A percentile compares a stretch with the other conserved stretches of the same genome.
phyloP scores from a whole-genome alignment of 345 rosid species.

The Salix udensis region DNA sequence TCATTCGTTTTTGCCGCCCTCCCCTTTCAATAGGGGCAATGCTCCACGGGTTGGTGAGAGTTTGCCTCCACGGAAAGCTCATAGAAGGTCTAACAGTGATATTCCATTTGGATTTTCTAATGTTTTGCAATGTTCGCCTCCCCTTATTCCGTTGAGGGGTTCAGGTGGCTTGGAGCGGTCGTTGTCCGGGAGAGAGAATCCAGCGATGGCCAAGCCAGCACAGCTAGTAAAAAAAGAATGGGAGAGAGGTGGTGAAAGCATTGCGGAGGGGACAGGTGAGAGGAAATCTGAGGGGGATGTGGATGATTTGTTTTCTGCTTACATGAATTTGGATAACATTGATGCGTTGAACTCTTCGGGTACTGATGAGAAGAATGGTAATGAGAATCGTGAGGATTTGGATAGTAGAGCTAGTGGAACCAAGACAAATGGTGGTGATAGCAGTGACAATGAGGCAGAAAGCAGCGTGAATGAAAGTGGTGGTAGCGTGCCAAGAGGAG shows the following conservation, averaged over 20 bases:
- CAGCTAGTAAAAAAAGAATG: conserved; percentile 54
- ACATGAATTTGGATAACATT: conserved; percentile 88
- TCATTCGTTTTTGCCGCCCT: conserved; percentile 58
- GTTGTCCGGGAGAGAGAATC: conserved; percentile 42
- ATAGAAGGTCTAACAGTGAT: conserved; percentile 84
- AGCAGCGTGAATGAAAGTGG: conserved; percentile 76
- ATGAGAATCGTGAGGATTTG: conserved; percentile 73
- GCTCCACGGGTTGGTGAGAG: conserved; percentile 46
- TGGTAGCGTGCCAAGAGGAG: conserved; percentile 33
- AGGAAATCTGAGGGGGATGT: conserved; percentile 75
- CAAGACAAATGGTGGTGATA: conserved; percentile 73
- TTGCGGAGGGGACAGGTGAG: conserved; percentile 64
- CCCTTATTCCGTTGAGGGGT: conserved; percentile 50
- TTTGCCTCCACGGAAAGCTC: conserved; percentile 79
- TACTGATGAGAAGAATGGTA: conserved; percentile 65
- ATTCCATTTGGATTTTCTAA: conserved; percentile 67
- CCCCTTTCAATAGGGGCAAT: conserved; percentile 54
- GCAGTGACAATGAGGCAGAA: conserved; percentile 92
- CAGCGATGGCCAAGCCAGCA: conserved; percentile 36
- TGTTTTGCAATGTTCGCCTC: conserved; percentile 53
- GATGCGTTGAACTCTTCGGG: conserved; percentile 76
- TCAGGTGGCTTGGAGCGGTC: conserved; percentile 47
- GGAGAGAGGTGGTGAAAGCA: conserved; percentile 46
- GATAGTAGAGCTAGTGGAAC: conserved; percentile 91
- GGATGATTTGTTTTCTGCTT: conserved; percentile 89